Evolutionary conservation across 75 land plant species (phyloP).

Genomic region (Picea sitchensis): DNA sequence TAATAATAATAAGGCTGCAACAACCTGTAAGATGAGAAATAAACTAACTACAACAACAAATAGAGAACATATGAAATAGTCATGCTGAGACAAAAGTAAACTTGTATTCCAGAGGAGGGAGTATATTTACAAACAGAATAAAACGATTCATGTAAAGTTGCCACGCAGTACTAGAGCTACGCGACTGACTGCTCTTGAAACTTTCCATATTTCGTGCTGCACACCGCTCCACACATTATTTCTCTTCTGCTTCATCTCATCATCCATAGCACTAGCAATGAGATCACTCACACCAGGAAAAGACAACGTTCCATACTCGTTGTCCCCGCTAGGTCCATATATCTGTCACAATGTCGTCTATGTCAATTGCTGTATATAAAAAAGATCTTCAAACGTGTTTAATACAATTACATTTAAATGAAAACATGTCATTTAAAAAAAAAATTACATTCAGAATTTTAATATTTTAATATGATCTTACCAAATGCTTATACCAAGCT

Average conservation of each 20-base stretch:
- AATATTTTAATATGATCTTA: conserved; percentile 12
- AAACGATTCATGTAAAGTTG: conserved; percentile 24
- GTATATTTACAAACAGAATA: too few species aligned
- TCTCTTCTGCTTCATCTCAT: not conserved
- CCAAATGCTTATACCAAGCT: conserved; percentile 83
- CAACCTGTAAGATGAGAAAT: too few species aligned
- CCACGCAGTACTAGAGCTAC: conserved; percentile 49
- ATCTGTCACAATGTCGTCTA: conserved; percentile 27
- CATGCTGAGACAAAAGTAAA: too few species aligned
- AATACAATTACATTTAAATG: not conserved
- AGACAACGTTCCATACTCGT: conserved; percentile 30
- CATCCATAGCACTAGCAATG: conserved; percentile 11
- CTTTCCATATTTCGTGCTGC: conserved; percentile 71
- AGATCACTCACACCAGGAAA: conserved; percentile 69
- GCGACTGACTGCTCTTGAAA: conserved; percentile 46
- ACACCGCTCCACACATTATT: conserved; percentile 20
- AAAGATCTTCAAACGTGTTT: not conserved
- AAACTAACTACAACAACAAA: too few species aligned
- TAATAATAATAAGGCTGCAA: too few species aligned
- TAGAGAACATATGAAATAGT: too few species aligned
- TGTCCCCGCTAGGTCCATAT: conserved; percentile 50
- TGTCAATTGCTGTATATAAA: not conserved
- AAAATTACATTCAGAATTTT: not conserved
- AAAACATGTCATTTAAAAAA: not conserved
- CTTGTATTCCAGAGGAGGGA: too few species aligned